Evolutionary conservation across 176 grass and related monocot genomes (phyloP).

Genomic region (Oryza meridionalis): DNA sequence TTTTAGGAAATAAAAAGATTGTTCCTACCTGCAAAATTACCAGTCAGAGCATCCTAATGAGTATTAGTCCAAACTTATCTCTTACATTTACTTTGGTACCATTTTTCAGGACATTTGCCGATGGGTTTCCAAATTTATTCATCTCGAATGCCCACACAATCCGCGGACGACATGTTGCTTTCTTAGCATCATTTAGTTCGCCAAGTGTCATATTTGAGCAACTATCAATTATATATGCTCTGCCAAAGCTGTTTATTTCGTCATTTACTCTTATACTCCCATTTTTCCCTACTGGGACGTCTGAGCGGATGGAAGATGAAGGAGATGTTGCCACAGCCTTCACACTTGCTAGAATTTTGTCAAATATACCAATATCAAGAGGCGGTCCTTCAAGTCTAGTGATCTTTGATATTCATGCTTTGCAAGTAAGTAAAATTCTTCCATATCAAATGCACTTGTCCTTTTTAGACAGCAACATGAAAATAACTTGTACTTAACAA

Average conservation of each 20-base stretch:
- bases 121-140: constrained; percentile 94
- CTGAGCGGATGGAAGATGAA: constrained; percentile 93
- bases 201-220: constrained; percentile 98
- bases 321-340: constrained; percentile 94
- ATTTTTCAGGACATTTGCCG: constrained; percentile 75
- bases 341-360: constrained; percentile 87
- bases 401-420: constrained; percentile 93
- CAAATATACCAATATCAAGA: constrained; percentile 89
- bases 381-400: constrained; percentile 93
- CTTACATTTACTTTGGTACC: background rate
- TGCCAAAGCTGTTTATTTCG: constrained; percentile 80
- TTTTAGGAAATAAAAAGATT: too few relatives aligned
- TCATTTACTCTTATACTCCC: constrained; percentile 92
- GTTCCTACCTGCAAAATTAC: too few relatives aligned
- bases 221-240: constrained; percentile 83
- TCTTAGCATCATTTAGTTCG: constrained; percentile 92
- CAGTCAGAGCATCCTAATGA: too few relatives aligned
- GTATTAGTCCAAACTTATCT: background rate
- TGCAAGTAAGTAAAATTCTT: constrained; percentile 63
- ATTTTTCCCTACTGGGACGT: constrained; percentile 97
- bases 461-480: background rate
- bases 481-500: constrained; percentile 33
- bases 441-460: background rate
- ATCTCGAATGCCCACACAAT: constrained; percentile 83
- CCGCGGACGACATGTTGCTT: constrained; percentile 82